These are phyloP conservation scores for Bipolaris zeicola DNA, from an alignment of 2,329 filamentous ascomycete genomes.

Conservation along the genomic window DNA sequence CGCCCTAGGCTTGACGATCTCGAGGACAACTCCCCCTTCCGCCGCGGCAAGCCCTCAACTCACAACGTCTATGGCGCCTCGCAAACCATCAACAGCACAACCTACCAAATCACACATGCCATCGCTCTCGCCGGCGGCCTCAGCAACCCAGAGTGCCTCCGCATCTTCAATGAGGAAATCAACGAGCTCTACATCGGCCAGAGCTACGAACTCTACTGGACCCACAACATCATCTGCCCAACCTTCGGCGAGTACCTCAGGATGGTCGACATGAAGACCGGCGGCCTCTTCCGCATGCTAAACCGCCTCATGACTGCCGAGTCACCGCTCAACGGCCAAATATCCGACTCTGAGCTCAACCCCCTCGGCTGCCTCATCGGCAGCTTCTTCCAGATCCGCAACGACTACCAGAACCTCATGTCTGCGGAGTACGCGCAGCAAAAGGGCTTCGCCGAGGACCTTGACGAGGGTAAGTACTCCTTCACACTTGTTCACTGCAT, in stretches of 20 bases:
- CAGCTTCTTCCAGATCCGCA: slow-evolving; percentile 83
- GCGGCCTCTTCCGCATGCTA: not conserved
- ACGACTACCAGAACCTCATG: slow-evolving; percentile 85
- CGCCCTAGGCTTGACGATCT: not conserved
- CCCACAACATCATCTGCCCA: not conserved
- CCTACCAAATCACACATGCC: not conserved
- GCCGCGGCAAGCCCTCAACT: not conserved
- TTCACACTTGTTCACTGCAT: not conserved
- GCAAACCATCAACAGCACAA: not conserved
- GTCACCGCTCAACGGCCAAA: not conserved
- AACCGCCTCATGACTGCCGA: not conserved
- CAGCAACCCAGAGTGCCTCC: no score
- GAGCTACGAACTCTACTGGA: not conserved
- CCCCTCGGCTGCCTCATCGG: slow-evolving; percentile 54
- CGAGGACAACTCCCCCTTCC: not conserved
- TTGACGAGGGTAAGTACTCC: slow-evolving; percentile 66
- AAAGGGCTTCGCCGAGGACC: slow-evolving; percentile 89
- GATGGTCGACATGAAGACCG: slow-evolving; percentile 1
- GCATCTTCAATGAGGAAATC: not conserved
- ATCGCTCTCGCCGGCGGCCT: no score
- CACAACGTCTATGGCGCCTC: not conserved
- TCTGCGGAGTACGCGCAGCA: slow-evolving; percentile 69
- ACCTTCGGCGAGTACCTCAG: not conserved
- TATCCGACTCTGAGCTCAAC: not conserved
- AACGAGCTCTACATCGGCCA: not conserved